These are phyloP conservation scores for Colletotrichum neosansevieriae DNA, from an alignment of 2,329 filamentous ascomycete genomes.

Conservation along the genomic window DNA sequence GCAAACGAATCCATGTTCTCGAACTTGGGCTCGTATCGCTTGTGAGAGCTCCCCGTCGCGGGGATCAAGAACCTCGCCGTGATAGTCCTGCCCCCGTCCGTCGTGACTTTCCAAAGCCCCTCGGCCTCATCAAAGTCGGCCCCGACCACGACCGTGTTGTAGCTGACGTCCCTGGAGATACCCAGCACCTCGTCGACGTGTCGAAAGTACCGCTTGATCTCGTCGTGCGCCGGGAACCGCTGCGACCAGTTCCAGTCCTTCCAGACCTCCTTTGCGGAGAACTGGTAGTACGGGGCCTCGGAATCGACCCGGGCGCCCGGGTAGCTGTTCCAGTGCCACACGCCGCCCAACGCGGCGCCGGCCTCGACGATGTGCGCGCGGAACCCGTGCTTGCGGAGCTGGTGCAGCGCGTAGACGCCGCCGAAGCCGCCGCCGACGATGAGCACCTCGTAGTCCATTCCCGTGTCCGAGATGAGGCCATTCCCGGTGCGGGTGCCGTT, in stretches of 20 bases:
- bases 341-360: conserved; percentile 53
- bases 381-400: conserved; percentile 51
- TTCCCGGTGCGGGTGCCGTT: background rate
- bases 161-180: conserved; percentile 58
- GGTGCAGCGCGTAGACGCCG: conserved; percentile 48
- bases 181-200: conserved; percentile 58
- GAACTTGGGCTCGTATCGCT: conserved; percentile 53
- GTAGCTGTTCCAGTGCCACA: conserved; percentile 59
- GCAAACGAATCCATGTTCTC: conserved; percentile 49
- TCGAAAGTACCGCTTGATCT: conserved; percentile 60
- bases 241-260: conserved; percentile 59
- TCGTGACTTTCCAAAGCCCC: conserved; percentile 58
- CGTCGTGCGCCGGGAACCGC: conserved; percentile 52
- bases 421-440: conserved; percentile 46
- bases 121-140: conserved; percentile 53
- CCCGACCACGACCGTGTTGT: conserved; percentile 55
- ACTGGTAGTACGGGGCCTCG: conserved; percentile 50
- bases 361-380: conserved; percentile 53
- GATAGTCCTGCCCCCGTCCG: conserved; percentile 53
- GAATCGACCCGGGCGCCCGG: conserved; percentile 58
- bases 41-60: conserved; percentile 59
- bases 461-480: background rate
- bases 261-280: conserved; percentile 53
- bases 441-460: conserved; percentile 41
- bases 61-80: conserved; percentile 59